phyloP scores from a whole-genome alignment of 345 rosid genomes.

The Iberis pinnata region DNA sequence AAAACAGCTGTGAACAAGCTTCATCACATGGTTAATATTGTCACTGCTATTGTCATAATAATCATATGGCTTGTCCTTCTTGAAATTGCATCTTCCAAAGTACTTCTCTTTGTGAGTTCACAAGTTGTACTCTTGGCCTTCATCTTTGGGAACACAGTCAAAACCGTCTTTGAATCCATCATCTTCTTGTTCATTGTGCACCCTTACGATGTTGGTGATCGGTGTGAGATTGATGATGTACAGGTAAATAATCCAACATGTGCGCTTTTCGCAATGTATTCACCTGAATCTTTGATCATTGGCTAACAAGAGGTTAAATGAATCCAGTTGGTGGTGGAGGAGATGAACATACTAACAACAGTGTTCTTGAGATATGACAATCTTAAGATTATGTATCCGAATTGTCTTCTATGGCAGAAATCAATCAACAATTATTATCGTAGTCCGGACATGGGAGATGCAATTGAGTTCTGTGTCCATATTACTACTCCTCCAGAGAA shows the following conservation, averaged over 20 bases:
- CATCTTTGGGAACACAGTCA: not conserved
- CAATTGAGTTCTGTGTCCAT: constrained; percentile 54
- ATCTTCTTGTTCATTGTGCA: not conserved
- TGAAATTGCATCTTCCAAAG: not conserved
- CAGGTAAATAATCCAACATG: constrained; percentile 55
- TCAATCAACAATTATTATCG: constrained; percentile 67
- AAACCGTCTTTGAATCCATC: not conserved
- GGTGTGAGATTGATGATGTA: constrained; percentile 54
- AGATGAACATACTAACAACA: constrained; percentile 90
- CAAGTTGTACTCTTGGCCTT: not conserved
- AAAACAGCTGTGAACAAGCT: constrained; percentile 42
- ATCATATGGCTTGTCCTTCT: not conserved
- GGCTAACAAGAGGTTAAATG: too few species aligned
- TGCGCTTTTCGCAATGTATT: too few species aligned
- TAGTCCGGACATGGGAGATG: constrained; percentile 91
- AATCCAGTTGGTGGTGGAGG: constrained; percentile 68
- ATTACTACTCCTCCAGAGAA: constrained; percentile 62
- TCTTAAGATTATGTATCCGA: constrained; percentile 57
- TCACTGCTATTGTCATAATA: too few species aligned
- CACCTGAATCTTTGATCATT: too few species aligned
- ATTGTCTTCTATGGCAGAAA: constrained; percentile 51
- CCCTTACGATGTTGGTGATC: constrained; percentile 54
- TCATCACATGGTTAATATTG: not conserved
- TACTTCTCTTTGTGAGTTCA: not conserved
- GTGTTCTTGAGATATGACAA: constrained; percentile 77